Conservation (phyloP, 2,329 filamentous ascomycete species). For the Zymoseptoria ardabiliae region DNA sequence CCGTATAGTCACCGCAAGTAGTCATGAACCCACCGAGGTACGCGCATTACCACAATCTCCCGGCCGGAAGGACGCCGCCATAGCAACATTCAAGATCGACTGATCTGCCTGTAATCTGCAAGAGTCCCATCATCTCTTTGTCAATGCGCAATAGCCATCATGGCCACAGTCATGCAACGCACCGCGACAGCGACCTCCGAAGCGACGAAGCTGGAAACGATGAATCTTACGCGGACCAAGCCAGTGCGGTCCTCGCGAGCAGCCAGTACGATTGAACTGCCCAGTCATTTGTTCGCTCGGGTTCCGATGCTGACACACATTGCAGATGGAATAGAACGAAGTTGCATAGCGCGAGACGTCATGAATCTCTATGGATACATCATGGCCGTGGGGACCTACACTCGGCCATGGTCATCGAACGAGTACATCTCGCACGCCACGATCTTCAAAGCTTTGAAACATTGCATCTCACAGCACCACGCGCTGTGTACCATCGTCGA, state of each 20-base stretch:
- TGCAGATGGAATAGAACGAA: conserved; percentile 25
- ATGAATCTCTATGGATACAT: conserved; percentile 37
- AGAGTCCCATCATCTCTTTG: background rate
- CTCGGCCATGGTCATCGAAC: conserved; percentile 8
- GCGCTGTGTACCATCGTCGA: conserved; percentile 33
- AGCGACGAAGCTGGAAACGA: background rate
- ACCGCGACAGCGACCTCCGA: background rate
- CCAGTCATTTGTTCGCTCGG: background rate
- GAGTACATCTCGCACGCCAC: conserved; percentile 12
- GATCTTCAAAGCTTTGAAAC: conserved; percentile 29
- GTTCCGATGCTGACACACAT: background rate
- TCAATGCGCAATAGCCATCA: background rate
- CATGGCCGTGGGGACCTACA: conserved; percentile 33
- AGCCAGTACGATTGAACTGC: background rate
- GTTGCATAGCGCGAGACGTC: conserved; percentile 36
- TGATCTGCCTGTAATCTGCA: background rate
- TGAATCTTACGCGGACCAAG: background rate
- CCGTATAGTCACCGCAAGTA: too few relatives aligned
- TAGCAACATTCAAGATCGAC: background rate
- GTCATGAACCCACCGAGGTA: too few relatives aligned
- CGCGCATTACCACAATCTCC: too few relatives aligned
- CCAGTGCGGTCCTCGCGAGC: background rate
- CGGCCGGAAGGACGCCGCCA: too few relatives aligned
- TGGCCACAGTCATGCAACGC: background rate
- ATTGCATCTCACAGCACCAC: conserved; percentile 36